Percentiles rank a stretch among this genome's conserved stretches.
Evolutionary conservation across 768 basidiomycete genomes (phyloP).

Genomic region (Mycena olivaceomarginata): DNA sequence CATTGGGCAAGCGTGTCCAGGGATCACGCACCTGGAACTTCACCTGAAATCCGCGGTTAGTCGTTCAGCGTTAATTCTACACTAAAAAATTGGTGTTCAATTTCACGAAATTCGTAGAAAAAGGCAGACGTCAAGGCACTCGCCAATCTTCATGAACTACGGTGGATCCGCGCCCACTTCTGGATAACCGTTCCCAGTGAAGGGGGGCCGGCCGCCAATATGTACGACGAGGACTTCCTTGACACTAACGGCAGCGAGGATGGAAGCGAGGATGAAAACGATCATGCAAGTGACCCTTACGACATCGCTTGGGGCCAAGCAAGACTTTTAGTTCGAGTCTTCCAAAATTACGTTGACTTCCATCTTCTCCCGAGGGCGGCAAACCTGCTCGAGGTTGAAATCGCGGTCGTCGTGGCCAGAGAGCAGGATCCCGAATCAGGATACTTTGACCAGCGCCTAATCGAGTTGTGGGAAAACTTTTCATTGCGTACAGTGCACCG

Average conservation of each 20-base stretch:
- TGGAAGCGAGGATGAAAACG: slow-evolving; percentile 27
- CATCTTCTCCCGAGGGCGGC: slow-evolving; percentile 27
- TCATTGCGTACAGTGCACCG: too few species aligned
- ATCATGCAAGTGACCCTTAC: slow-evolving; percentile 23
- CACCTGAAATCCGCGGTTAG: slow-evolving; percentile 26
- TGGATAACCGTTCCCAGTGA: slow-evolving; percentile 22
- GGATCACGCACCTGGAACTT: slow-evolving; percentile 30
- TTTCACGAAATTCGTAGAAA: slow-evolving; percentile 21
- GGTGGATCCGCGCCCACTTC: slow-evolving; percentile 23
- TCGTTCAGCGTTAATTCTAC: slow-evolving; percentile 20
- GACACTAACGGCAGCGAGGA: slow-evolving; percentile 20
- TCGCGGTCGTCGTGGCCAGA: slow-evolving; percentile 19
- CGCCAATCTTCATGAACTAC: slow-evolving; percentile 15
- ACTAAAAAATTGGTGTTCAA: slow-evolving; percentile 17
- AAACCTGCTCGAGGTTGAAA: slow-evolving; percentile 28
- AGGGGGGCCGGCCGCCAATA: slow-evolving; percentile 18
- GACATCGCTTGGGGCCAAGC: slow-evolving; percentile 13
- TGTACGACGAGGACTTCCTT: slow-evolving; percentile 23
- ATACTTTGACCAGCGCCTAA: slow-evolving; percentile 9
- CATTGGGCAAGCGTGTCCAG: slow-evolving; percentile 23
- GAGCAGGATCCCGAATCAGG: slow-evolving; percentile 27
- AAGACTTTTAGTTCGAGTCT: slow-evolving; percentile 25
- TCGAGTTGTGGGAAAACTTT: too few species aligned
- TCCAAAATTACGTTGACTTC: slow-evolving; percentile 23
- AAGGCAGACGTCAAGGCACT: slow-evolving; percentile 28